These are phyloP conservation scores for Whalleya microplaca DNA, from an alignment of 2,329 filamentous ascomycete genomes.

Conservation along the genomic window DNA sequence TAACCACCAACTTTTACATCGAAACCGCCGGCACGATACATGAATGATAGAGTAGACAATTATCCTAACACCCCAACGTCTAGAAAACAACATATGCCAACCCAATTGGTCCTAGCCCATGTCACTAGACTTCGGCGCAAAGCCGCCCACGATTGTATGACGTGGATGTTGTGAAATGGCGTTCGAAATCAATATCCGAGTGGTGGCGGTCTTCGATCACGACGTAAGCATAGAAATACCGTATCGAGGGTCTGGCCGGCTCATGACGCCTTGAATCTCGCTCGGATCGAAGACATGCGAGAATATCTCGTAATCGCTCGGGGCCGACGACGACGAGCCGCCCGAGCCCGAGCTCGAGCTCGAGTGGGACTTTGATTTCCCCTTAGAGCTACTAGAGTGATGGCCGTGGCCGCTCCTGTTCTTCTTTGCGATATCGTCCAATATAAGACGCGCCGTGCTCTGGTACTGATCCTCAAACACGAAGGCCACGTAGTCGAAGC, in stretches of 20 bases:
- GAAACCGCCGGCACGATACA: neutral
- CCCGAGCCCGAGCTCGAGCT: slow-evolving; percentile 37
- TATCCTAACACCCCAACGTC: neutral
- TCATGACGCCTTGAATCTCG: slow-evolving; percentile 55
- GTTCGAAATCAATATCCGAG: slow-evolving; percentile 26
- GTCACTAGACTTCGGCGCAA: slow-evolving; percentile 14
- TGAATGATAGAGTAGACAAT: neutral
- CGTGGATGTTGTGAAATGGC: slow-evolving; percentile 32
- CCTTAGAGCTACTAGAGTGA: slow-evolving; percentile 30
- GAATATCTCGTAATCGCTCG: slow-evolving; percentile 58
- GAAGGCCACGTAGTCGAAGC: slow-evolving; percentile 65
- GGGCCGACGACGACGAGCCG: slow-evolving; percentile 21
- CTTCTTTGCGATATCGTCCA: slow-evolving; percentile 61
- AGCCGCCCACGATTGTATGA: slow-evolving; percentile 30
- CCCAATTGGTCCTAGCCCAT: neutral
- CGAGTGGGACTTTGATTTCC: slow-evolving; percentile 36
- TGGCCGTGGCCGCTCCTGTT: slow-evolving; percentile 30
- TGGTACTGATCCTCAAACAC: slow-evolving; percentile 63
- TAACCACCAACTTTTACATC: neutral
- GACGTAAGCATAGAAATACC: slow-evolving; percentile 56
- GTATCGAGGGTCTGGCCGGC: slow-evolving; percentile 58
- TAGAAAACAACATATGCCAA: neutral
- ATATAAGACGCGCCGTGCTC: slow-evolving; percentile 56
- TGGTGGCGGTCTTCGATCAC: neutral
- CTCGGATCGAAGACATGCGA: slow-evolving; percentile 52